Evolutionary conservation across 2,329 filamentous ascomycete species (phyloP), one percentile per base, ranked within the genome.

Genomic region (Aspergillus aculeatus): DNA sequence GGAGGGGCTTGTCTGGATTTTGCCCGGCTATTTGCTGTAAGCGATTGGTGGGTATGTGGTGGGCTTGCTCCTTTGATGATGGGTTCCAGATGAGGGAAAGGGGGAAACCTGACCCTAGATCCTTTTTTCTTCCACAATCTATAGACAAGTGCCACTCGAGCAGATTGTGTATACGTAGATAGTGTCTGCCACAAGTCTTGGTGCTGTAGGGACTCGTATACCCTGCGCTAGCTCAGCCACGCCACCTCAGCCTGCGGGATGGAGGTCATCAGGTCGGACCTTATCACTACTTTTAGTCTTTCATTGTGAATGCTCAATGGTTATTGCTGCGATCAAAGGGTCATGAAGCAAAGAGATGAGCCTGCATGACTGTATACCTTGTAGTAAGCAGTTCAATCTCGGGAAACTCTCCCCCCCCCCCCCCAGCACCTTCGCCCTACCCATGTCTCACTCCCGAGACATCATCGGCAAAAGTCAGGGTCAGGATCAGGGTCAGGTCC

Each of bases 181-280:
- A 44, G 38, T 44, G 38, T 44, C 6, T 19, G 9, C 38, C 38
- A 44, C 2, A 41, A 29, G 23, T 31, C 32, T 54, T 54, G 7
- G 52, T 47, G 23, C 53, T 55, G 53, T 55, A 55, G 53, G 53
- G 53, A 55, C 53, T 55, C 53, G 53, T 55, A 55, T 55, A 55
- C 41, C 29, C 41, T 55, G 53, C 53, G 21, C 47, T 55, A 55
- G 53, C 29, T 31, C 41, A 55, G 53, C 53, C 53, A 55, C 53
- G 41, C n/a, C 41, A 38, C 4, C 19, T 38, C 50, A 52, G 16
- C n/a, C 50, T 7, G 32, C 29, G 16, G 29, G 31, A 52, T 26
- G 4, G 11, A 26, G n/a, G 31, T 12, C 23, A 38, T 31, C 9
- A n/a, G 32, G 32, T 19, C 26, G 5, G 26, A 7, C 10, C 49